Conservation (phyloP, 140 eudicot genomes). For the Bidens hawaiensis region DNA sequence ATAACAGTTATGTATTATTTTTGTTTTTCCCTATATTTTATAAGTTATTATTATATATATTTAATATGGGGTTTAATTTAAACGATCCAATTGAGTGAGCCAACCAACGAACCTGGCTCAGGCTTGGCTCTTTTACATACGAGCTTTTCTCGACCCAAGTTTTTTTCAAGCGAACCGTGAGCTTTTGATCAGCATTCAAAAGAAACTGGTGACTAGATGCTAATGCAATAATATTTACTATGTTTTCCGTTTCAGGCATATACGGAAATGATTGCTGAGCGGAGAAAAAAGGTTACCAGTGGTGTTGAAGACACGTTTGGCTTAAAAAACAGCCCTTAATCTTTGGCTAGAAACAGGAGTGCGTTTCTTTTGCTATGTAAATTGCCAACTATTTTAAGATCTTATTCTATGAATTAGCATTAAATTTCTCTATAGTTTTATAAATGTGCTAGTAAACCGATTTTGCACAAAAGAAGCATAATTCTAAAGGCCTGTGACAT, state of each 20-base stretch:
- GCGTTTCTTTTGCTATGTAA: slow-evolving; percentile 20
- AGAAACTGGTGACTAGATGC: neutral
- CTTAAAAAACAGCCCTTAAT: slow-evolving; percentile 32
- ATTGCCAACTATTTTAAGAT: slow-evolving; percentile 18
- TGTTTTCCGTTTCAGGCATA: slow-evolving; percentile 48
- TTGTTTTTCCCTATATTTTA: too few relatives aligned
- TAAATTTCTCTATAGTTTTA: neutral
- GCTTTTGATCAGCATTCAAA: too few relatives aligned
- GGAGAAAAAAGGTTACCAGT: slow-evolving; percentile 65
- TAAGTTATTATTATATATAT: too few relatives aligned
- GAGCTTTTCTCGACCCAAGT: too few relatives aligned
- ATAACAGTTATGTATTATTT: too few relatives aligned
- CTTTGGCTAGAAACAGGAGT: slow-evolving; percentile 9
- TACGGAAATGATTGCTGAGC: slow-evolving; percentile 82
- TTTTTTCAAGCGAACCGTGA: too few relatives aligned
- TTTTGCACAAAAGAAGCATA: neutral
- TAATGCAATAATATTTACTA: neutral
- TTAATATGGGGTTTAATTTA: too few relatives aligned
- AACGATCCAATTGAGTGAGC: too few relatives aligned
- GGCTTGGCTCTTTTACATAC: too few relatives aligned
- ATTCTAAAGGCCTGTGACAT: neutral
- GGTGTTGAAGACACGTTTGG: slow-evolving; percentile 92
- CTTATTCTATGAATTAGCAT: neutral
- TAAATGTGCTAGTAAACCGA: neutral
- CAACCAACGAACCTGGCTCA: too few relatives aligned